Evolutionary conservation across 2,329 filamentous ascomycete genomes (phyloP), one percentile per base, ranked within the genome.

Genomic region (Fusarium palustre): DNA sequence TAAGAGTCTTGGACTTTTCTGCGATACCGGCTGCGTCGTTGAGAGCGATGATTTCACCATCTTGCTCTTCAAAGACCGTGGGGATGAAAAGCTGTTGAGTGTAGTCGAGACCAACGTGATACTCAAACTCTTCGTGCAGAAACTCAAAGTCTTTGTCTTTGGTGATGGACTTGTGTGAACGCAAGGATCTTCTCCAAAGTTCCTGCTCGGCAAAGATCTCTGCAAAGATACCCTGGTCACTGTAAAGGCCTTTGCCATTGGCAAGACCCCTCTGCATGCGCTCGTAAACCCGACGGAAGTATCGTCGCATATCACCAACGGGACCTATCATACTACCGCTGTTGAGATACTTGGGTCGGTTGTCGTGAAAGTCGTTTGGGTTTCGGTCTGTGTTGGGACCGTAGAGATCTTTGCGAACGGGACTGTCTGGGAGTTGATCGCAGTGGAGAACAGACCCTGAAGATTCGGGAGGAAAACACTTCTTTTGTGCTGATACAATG

Each of bases 201-300:
- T 74, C 70, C 31, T 71, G 72, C 64, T 77, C 75, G 0, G 72
- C 75, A 11, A 76, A 72, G 0, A 78, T 66, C 15, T 77, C 72
- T 0, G 56, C 76, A 20, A 76, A 70, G 9, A 77, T 41, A 9
- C 71, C 75, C 28, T 78, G 77, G 13, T 78, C 75, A 28, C 71
- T 74, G 30, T 64, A 68, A 0, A 77, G 39, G 0, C 62, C 16
- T 1, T 33, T 46, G 0, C 68, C 59, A 0, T 58, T 55, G 1
- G 52, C 52, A 7, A 59, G 33, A 0, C 52, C 61, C 12, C 56
- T 58, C 2, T 71, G 57, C 55, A 78, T 71, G 7, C 64, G 64
- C 10, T 71, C 68, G 5, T 69, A 52, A 5, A 60, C 70, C 0
- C 73, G 72, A 11, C 68, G 68, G 20, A 75, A 65, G 38, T 74